Conservation (phyloP, 495 filamentous ascomycete species). For the Lineolata rhizophorae region DNA sequence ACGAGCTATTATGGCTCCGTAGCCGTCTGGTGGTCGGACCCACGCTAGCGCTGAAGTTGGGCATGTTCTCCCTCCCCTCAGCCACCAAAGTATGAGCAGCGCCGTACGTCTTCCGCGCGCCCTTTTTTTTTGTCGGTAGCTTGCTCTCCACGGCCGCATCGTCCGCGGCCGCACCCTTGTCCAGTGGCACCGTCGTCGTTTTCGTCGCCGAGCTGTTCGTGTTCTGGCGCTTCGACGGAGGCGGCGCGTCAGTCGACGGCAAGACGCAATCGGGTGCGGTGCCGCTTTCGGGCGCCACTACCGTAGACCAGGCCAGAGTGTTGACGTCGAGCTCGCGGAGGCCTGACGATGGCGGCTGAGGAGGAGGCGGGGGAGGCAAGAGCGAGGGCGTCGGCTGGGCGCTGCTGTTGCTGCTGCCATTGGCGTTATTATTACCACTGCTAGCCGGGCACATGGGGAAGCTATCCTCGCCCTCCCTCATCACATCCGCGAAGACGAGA, state of each 20-base stretch:
- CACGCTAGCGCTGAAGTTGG: conserved; percentile 6
- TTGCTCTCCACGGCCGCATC: conserved; percentile 10
- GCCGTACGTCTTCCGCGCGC: too few species aligned
- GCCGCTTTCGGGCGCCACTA: too few species aligned
- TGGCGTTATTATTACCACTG: too few species aligned
- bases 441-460: too few species aligned
- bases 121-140: too few species aligned
- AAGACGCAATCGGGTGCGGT: conserved; percentile 3
- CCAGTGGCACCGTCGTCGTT: conserved; percentile 15
- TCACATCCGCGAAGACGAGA: conserved; percentile 2
- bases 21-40: too few species aligned
- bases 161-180: conserved; percentile 13
- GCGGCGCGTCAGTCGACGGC: conserved; percentile 1
- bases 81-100: conserved; percentile 1
- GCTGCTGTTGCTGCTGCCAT: conserved; percentile 3
- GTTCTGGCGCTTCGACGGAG: conserved; percentile 14
- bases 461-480: conserved; percentile 1
- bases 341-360: conserved; percentile 5
- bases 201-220: conserved; percentile 6
- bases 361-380: conserved; percentile 3
- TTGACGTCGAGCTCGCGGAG: conserved; percentile 21
- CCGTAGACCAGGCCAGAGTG: conserved; percentile 9
- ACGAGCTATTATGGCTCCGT: too few species aligned
- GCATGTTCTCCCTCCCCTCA: conserved; percentile 7
- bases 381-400: conserved; percentile 3